These are phyloP conservation scores for Dryas octopetala DNA, from an alignment of 306 rosid species.

Conservation along the genomic window DNA sequence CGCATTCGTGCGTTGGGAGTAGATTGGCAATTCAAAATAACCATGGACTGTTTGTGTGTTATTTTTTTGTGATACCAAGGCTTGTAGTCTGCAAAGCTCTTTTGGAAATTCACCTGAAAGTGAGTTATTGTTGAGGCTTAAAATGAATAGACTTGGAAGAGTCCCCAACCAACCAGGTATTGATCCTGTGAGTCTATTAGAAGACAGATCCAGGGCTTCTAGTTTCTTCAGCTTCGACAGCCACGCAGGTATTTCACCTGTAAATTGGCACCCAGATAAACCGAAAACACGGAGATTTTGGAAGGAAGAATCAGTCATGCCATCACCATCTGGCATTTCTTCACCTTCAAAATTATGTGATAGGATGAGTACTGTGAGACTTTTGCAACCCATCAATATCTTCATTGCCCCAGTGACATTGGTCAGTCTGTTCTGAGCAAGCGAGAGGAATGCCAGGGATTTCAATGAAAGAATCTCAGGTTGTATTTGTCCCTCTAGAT, in stretches of 20 bases:
- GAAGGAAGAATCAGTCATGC: conserved; percentile 1
- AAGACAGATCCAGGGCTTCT: background rate
- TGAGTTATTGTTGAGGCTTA: background rate
- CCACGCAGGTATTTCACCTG: background rate
- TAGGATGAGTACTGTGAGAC: background rate
- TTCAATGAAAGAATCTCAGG: background rate
- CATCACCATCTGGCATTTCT: background rate
- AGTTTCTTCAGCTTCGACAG: background rate
- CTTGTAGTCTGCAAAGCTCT: background rate
- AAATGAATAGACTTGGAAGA: background rate
- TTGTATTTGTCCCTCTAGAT: background rate
- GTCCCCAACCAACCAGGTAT: conserved; percentile 7
- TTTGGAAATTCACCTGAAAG: conserved; percentile 1
- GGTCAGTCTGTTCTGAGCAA: background rate
- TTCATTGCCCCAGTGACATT: background rate
- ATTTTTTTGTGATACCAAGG: background rate
- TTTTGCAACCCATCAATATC: background rate
- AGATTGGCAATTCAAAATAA: background rate
- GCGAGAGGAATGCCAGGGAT: background rate
- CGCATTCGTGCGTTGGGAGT: background rate
- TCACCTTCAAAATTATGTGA: background rate
- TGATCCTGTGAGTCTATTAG: background rate
- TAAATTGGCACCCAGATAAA: background rate
- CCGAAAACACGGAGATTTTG: background rate
- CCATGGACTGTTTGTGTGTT: background rate